phyloP scores from a whole-genome alignment of 2,329 filamentous ascomycete genomes.

The Colletotrichum agaves region DNA sequence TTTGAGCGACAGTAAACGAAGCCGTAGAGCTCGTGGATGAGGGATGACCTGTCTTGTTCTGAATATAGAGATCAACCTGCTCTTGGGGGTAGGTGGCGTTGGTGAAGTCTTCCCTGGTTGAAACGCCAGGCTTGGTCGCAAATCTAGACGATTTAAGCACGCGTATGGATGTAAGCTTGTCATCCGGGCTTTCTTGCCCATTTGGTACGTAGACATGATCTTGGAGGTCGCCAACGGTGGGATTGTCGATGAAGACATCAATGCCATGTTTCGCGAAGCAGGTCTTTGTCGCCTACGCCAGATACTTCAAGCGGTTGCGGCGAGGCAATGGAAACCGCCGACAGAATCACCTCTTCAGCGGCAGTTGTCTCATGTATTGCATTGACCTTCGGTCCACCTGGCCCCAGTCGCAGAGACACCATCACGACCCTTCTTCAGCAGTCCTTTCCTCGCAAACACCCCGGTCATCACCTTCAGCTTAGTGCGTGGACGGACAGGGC shows the following conservation, averaged over 20 bases:
- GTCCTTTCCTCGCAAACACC: constrained; percentile 37
- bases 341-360: constrained; percentile 64
- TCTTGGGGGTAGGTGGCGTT: constrained; percentile 32
- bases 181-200: too few relatives aligned
- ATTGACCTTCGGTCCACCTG: constrained; percentile 12
- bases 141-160: constrained; percentile 15
- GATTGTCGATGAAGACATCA: constrained; percentile 46
- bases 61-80: constrained; percentile 28
- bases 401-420: constrained; percentile 39
- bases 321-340: constrained; percentile 66
- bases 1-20: constrained; percentile 21
- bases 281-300: constrained; percentile 61
- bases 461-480: constrained; percentile 43
- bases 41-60: constrained; percentile 27
- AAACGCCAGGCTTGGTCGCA: constrained; percentile 21
- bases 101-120: constrained; percentile 30
- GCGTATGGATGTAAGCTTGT: fast-evolving
- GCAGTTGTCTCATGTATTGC: constrained; percentile 39
- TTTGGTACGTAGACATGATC: constrained; percentile 44
- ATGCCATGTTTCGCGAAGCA: constrained; percentile 47
- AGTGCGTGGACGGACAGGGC: constrained; percentile 26
- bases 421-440: constrained; percentile 31
- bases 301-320: constrained; percentile 71
- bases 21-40: constrained; percentile 33
- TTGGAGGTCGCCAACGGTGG: constrained; percentile 52